Evolutionary conservation across 805 yeast species (phyloP).

Genomic region (Yamadazyma scolyti): DNA sequence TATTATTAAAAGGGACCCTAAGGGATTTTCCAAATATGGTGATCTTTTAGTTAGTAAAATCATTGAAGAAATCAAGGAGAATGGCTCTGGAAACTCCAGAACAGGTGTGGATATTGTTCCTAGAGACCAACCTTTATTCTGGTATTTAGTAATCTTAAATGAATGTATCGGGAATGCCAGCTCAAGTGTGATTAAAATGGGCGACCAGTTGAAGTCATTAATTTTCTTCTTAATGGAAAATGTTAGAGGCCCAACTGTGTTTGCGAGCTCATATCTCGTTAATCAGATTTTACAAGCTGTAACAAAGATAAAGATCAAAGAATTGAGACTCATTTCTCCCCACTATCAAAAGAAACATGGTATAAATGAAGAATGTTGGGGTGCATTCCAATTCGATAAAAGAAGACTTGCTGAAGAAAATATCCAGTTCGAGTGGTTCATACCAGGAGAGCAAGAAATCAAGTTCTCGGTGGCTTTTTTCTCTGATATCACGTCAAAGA

Average conservation of each 20-base stretch:
- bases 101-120: constrained; percentile 63
- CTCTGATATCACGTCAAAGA: constrained; percentile 41
- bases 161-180: constrained; percentile 71
- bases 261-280: constrained; percentile 56
- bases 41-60: constrained; percentile 49
- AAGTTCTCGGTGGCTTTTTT: constrained; percentile 60
- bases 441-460: constrained; percentile 57
- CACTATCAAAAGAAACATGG: constrained; percentile 34
- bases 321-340: constrained; percentile 51
- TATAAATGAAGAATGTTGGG: constrained; percentile 61
- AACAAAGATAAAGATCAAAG: constrained; percentile 57
- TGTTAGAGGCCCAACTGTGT: constrained; percentile 64
- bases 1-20: constrained; percentile 62
- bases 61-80: constrained; percentile 62
- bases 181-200: constrained; percentile 39
- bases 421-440: constrained; percentile 69
- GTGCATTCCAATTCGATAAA: constrained; percentile 61
- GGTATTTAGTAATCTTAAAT: constrained; percentile 67
- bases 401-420: constrained; percentile 46
- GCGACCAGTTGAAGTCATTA: constrained; percentile 45
- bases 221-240: constrained; percentile 40
- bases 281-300: constrained; percentile 65
- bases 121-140: constrained; percentile 72
- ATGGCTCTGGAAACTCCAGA: constrained; percentile 77
- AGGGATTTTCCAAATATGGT: constrained; percentile 39